Conservation (phyloP, 257 asterid species). For the Solanum bulbocastanum region DNA sequence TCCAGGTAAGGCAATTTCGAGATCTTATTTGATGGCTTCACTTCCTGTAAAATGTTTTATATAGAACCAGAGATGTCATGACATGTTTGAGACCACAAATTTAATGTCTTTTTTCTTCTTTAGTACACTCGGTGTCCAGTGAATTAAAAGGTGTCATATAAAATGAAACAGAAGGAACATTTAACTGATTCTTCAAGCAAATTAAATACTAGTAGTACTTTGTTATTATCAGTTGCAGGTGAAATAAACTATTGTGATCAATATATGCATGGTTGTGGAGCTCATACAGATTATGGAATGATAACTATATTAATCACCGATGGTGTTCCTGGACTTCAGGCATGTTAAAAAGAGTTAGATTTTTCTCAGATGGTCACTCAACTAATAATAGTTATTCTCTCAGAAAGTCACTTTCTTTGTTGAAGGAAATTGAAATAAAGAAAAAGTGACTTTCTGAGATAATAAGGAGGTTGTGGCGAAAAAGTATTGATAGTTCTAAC, state of each 20-base stretch:
- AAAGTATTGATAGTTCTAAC: background rate
- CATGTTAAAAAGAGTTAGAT: constrained; percentile 1
- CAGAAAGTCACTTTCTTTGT: no score
- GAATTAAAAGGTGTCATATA: background rate
- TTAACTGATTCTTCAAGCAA: background rate
- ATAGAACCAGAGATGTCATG: background rate
- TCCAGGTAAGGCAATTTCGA: constrained; percentile 23
- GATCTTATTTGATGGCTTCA: background rate
- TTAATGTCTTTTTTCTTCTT: background rate
- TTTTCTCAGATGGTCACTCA: background rate
- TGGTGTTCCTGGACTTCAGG: constrained; percentile 46
- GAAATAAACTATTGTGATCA: constrained; percentile 14
- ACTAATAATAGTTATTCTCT: background rate
- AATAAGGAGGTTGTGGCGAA: no score
- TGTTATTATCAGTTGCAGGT: constrained; percentile 8
- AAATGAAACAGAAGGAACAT: background rate
- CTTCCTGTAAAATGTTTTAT: background rate
- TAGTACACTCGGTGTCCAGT: background rate
- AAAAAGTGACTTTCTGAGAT: background rate
- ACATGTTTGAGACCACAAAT: background rate
- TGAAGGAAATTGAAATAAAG: background rate
- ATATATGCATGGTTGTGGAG: constrained; percentile 40
- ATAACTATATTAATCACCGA: constrained; percentile 42
- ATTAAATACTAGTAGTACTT: background rate
- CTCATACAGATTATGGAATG: constrained; percentile 69